Conservation (phyloP, 2,329 filamentous ascomycete genomes). For the Lecanicillium sp. region DNA sequence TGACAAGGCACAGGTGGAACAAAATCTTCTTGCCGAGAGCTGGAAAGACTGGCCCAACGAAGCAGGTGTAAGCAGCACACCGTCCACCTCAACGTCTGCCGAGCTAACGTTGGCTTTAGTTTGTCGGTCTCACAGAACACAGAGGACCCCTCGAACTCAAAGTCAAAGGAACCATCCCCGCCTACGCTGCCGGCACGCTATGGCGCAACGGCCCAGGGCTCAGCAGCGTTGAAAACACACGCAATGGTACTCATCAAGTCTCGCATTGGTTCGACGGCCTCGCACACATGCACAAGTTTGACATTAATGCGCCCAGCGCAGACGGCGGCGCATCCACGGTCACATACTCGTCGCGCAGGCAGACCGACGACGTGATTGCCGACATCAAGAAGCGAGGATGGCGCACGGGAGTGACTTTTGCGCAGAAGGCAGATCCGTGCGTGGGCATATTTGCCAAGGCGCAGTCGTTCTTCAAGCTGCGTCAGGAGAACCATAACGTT, state of each 20-base stretch:
- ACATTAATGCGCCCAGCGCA: slow-evolving; percentile 36
- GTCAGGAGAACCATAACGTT: slow-evolving; percentile 35
- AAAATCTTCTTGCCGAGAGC: too few relatives aligned
- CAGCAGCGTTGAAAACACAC: slow-evolving; percentile 45
- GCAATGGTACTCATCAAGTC: slow-evolving; percentile 44
- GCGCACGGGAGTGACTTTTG: slow-evolving; percentile 50
- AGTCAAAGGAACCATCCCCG: slow-evolving; percentile 55
- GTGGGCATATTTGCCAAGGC: slow-evolving; percentile 59
- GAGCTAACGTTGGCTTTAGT: slow-evolving; percentile 30
- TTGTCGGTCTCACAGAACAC: slow-evolving; percentile 54
- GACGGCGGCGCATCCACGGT: not conserved
- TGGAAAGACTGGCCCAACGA: slow-evolving; percentile 41
- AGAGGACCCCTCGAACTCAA: slow-evolving; percentile 50
- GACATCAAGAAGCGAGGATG: slow-evolving; percentile 47
- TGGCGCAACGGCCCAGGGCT: slow-evolving; percentile 64
- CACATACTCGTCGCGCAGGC: slow-evolving; percentile 56
- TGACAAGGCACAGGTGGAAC: too few relatives aligned
- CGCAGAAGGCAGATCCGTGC: slow-evolving; percentile 59
- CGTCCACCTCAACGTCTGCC: too few relatives aligned
- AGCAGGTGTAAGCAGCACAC: slow-evolving; percentile 29
- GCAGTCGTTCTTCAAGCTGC: slow-evolving; percentile 43
- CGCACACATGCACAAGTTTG: slow-evolving; percentile 56
- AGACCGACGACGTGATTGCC: slow-evolving; percentile 32
- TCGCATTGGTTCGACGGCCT: slow-evolving; percentile 72
- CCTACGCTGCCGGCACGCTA: slow-evolving; percentile 57